Evolutionary conservation across 768 basidiomycete genomes (phyloP).

Genomic region (Mycena crocata): DNA sequence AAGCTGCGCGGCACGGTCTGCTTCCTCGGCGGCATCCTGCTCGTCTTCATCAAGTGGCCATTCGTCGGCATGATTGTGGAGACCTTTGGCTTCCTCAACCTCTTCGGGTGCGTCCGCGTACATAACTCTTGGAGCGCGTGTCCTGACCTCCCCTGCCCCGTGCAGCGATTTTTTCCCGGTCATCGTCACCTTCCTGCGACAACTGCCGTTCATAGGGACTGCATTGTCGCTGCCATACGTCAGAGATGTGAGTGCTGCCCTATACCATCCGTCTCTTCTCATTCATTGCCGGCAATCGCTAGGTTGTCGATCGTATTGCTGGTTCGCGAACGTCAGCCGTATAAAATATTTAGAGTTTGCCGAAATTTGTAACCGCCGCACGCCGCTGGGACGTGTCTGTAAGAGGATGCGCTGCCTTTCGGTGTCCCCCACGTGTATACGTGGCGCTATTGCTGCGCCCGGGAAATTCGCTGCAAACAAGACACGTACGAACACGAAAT

Average conservation of each 20-base stretch:
- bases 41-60: conserved; percentile 96
- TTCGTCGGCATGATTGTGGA: conserved; percentile 94
- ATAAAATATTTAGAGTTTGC: conserved; percentile 44
- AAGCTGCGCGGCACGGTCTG: conserved; percentile 92
- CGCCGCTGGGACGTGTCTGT: conserved; percentile 15
- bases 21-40: conserved; percentile 89
- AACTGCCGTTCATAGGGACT: conserved; percentile 92
- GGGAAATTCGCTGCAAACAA: neutral
- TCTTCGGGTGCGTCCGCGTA: conserved; percentile 82
- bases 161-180: conserved; percentile 98
- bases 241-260: conserved; percentile 69
- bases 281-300: conserved; percentile 5
- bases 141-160: neutral
- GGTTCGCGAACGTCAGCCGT: conserved; percentile 84
- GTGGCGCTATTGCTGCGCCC: conserved; percentile 16
- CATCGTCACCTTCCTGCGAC: conserved; percentile 94
- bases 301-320: conserved; percentile 85
- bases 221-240: conserved; percentile 90
- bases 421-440: too few species aligned
- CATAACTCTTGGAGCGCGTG: conserved; percentile 12
- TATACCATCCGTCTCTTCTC: neutral
- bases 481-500: too few species aligned
- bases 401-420: conserved; percentile 3
- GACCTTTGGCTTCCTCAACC: conserved; percentile 95
- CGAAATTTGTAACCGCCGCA: conserved; percentile 2